Evolutionary conservation across 441 rosid species (phyloP).

Genomic region (Gossypium lobatum): DNA sequence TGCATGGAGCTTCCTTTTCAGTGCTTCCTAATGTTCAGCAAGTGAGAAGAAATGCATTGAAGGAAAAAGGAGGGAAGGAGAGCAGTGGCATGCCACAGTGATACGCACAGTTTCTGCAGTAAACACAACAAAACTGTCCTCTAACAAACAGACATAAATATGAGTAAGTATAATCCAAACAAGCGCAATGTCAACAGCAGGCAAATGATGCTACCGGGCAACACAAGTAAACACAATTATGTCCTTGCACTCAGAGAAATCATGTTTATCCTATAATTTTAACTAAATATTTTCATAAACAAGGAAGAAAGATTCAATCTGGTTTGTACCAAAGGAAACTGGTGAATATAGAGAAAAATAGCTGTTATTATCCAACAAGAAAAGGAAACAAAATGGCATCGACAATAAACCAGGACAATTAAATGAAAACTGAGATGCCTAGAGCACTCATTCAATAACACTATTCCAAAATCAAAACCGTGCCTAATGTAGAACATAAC

Average conservation of each 20-base stretch:
- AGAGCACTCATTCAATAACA: background rate
- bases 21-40: slow-evolving; percentile 58
- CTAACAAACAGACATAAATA: background rate
- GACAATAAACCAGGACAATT: background rate
- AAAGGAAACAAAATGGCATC: background rate
- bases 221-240: background rate
- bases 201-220: background rate
- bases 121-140: background rate
- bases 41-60: background rate
- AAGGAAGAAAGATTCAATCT: background rate
- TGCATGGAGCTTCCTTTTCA: slow-evolving; percentile 80
- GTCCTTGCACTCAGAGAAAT: background rate
- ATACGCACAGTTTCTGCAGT: no score
- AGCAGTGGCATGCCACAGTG: background rate
- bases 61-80: background rate
- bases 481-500: background rate
- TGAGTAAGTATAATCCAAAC: background rate
- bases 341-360: background rate
- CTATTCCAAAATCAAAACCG: background rate
- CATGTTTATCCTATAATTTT: background rate
- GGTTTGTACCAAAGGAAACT: background rate
- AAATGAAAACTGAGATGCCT: background rate
- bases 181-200: background rate
- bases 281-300: background rate
- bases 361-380: background rate